Conservation (phyloP, 352 stramenopile genomes). For the Pythium volutum region DNA sequence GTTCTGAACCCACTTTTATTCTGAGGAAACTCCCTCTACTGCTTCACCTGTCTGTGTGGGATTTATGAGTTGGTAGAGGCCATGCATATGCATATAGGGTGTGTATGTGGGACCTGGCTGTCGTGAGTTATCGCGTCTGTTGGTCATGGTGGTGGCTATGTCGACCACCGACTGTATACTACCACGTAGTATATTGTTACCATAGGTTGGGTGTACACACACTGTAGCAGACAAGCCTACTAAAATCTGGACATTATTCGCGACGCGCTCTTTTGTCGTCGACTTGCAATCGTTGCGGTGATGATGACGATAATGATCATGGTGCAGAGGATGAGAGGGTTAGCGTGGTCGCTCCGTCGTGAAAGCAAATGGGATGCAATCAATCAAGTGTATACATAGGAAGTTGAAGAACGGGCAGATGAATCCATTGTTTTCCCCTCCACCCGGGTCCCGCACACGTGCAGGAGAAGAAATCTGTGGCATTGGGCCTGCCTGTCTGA, state of each 20-base stretch:
- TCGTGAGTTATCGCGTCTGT: background rate
- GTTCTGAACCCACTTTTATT: background rate
- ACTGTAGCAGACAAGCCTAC: slow-evolving; percentile 1
- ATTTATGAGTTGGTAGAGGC: slow-evolving; percentile 11
- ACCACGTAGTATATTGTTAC: too few species aligned
- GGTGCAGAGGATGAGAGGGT: background rate
- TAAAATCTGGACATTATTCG: background rate
- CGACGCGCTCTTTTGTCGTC: slow-evolving; percentile 3
- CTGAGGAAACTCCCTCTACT: background rate
- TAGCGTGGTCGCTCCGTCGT: slow-evolving; percentile 3
- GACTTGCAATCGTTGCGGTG: background rate
- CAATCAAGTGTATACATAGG: background rate
- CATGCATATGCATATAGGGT: slow-evolving; percentile 3
- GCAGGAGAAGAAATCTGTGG: background rate
- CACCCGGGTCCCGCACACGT: background rate
- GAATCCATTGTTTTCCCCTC: background rate
- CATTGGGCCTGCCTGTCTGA: background rate
- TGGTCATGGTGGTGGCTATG: background rate
- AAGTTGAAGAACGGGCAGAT: slow-evolving; percentile 2
- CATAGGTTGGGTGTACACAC: too few species aligned
- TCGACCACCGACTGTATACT: background rate
- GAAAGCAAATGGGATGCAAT: background rate
- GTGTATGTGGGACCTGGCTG: background rate
- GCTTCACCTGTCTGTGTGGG: background rate
- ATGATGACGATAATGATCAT: background rate